Base-by-base conservation (phyloP, 2,329 filamentous ascomycete species). In the Acarospora socialis region DNA sequence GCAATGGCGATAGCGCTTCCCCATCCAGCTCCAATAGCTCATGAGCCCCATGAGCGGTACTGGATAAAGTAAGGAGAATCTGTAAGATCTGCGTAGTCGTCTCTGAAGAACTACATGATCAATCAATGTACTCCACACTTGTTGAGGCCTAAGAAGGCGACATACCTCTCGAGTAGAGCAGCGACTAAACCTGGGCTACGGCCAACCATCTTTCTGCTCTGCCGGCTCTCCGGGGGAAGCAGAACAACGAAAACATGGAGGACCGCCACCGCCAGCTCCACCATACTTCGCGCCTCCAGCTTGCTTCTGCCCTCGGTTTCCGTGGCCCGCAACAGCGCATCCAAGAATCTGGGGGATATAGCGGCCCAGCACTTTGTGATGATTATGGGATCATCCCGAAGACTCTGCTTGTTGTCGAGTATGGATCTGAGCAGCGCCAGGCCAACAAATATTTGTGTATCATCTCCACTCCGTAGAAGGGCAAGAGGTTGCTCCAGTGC, bases 381-480 rank as follows among this genome's bases (percentile, higher is more conserved):
- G 5, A 46, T 48, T 2, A 52, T 50, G 7, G 60, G 54, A 49
- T 73, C 60, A 32, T 61, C 52, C 26, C 60, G 60, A 14, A 73
- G 50, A n/a, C 61, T 50, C 14, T 60, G 53, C 4, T 68, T 65
- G 46, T 70, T 73, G 50, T 79, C 73, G 19, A 81, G 60, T 8
- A 76, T 54, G n/a, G 70, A 68, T 45, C 73, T 77, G 30, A 80
- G 60, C 14, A 80, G 60, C 1, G 73, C 71, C 14, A 81, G 57
- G 5, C 73, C 76, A 22, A 78, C 73, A 42, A 81, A 79, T 45
- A 71, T 66, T 13, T 72, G 70, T 1, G 76, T 80, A 47, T 81
- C 75, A 46, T 78, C 66, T 38, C 70, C 73, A 33, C 68, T 53
- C 33, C 59, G 57, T 20, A 81, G 61, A 3, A 78, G 60, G 2